Evolutionary conservation across 192 early-diverging fungal species (phyloP).

Genomic region (Backusella parvicylindrica): DNA sequence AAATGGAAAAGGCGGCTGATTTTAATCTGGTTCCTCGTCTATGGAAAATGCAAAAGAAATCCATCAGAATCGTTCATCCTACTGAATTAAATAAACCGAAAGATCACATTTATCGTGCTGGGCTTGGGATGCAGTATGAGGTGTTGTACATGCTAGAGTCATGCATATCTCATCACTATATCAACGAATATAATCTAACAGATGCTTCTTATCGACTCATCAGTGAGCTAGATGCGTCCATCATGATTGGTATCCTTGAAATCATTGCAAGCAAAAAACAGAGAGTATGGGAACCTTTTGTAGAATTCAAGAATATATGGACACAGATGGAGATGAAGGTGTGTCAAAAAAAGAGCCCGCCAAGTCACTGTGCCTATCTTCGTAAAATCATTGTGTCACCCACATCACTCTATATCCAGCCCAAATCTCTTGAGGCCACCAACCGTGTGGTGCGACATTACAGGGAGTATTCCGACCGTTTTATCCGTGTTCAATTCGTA

Average conservation of each 20-base stretch:
- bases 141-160: constrained; percentile 47
- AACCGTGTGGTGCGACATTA: constrained; percentile 73
- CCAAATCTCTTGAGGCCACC: constrained; percentile 62
- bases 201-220: constrained; percentile 33
- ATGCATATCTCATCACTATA: constrained; percentile 31
- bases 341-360: constrained; percentile 23
- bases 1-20: constrained; percentile 29
- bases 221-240: constrained; percentile 5
- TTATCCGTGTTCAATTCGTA: constrained; percentile 66
- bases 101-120: constrained; percentile 15
- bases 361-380: constrained; percentile 45
- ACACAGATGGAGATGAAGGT: constrained; percentile 14
- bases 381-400: constrained; percentile 67
- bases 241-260: constrained; percentile 37
- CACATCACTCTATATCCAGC: constrained; percentile 58
- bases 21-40: constrained; percentile 30
- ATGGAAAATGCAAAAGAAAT: background rate
- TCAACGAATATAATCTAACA: constrained; percentile 44
- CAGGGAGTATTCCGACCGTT: constrained; percentile 44
- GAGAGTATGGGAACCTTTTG: constrained; percentile 38
- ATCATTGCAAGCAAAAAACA: constrained; percentile 21
- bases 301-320: constrained; percentile 21
- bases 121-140: constrained; percentile 26
- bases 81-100: constrained; percentile 4
- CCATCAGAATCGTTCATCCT: background rate